Conservation (phyloP, 116 monocot genomes). For the Trichopus zeylanicus region DNA sequence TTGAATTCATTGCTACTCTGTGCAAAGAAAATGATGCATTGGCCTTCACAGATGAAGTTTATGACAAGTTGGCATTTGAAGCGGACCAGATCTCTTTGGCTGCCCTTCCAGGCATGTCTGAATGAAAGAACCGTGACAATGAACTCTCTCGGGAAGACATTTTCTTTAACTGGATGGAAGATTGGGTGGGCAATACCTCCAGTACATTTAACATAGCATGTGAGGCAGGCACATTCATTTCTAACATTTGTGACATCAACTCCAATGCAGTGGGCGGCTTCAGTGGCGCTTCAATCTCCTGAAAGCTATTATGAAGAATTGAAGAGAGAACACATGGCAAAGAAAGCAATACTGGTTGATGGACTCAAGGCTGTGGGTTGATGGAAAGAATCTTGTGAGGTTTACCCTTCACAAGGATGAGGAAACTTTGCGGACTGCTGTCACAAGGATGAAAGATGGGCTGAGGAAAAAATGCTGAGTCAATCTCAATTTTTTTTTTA, state of each 20-base stretch:
- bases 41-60: constrained; percentile 90
- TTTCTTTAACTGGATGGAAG: constrained; percentile 97
- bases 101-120: constrained; percentile 81
- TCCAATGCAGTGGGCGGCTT: constrained; percentile 85
- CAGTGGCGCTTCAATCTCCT: constrained; percentile 63
- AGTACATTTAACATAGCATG: constrained; percentile 64
- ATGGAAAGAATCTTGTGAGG: constrained; percentile 91
- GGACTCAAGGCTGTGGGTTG: constrained; percentile 82
- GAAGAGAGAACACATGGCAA: constrained; percentile 58
- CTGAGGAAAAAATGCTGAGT: constrained; percentile 26
- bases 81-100: constrained; percentile 78
- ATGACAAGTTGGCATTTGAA: constrained; percentile 88
- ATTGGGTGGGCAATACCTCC: constrained; percentile 97
- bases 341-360: constrained; percentile 76
- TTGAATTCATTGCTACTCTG: constrained; percentile 69
- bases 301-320: constrained; percentile 84
- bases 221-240: constrained; percentile 83
- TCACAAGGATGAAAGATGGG: constrained; percentile 78
- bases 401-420: constrained; percentile 96
- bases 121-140: constrained; percentile 84
- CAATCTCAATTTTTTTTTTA: too few species aligned
- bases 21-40: constrained; percentile 78
- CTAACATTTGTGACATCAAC: constrained; percentile 95
- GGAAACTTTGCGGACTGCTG: constrained; percentile 66
- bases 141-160: constrained; percentile 96